phyloP scores from a whole-genome alignment of 176 grass and related monocot genomes.

The Cocos nucifera region DNA sequence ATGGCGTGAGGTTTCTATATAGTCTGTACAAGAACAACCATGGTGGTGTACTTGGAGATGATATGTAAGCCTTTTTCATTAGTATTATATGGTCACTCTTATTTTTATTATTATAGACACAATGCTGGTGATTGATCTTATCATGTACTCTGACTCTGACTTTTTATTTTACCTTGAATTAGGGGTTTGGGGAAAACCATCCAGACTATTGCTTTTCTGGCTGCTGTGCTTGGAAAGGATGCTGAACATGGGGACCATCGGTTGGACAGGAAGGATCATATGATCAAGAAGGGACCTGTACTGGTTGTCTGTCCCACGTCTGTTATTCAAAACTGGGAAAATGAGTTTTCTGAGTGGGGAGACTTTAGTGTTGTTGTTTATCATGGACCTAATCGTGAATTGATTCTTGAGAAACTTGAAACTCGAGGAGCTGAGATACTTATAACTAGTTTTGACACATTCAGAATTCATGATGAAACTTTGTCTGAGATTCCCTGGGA shows the following conservation, averaged over 20 bases:
- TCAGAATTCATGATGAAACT: conserved; percentile 70
- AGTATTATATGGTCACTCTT: not conserved
- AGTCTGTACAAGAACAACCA: conserved; percentile 81
- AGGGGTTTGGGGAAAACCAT: conserved; percentile 98
- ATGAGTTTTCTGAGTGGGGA: conserved; percentile 88
- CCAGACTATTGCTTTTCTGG: conserved; percentile 87
- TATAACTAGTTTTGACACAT: conserved; percentile 97
- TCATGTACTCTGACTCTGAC: not conserved
- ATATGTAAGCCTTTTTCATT: conserved; percentile 60
- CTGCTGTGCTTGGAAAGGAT: conserved; percentile 59
- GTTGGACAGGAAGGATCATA: conserved; percentile 15
- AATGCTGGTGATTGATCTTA: not conserved
- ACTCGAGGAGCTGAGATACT: conserved; percentile 50
- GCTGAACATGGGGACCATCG: conserved; percentile 26
- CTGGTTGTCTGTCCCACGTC: conserved; percentile 83
- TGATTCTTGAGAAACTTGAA: conserved; percentile 74
- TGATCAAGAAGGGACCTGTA: conserved; percentile 40
- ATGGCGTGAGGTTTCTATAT: conserved; percentile 77
- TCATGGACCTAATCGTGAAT: conserved; percentile 85
- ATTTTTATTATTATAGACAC: not conserved
- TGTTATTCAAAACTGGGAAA: conserved; percentile 92
- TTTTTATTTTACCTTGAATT: conserved; percentile 26
- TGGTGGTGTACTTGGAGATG: conserved; percentile 93
- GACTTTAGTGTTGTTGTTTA: conserved; percentile 68
- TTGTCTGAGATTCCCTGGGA: conserved; percentile 75